These are phyloP conservation scores for Tetracentron sinense DNA, from an alignment of 164 flowering plant genomes.

Conservation along the genomic window DNA sequence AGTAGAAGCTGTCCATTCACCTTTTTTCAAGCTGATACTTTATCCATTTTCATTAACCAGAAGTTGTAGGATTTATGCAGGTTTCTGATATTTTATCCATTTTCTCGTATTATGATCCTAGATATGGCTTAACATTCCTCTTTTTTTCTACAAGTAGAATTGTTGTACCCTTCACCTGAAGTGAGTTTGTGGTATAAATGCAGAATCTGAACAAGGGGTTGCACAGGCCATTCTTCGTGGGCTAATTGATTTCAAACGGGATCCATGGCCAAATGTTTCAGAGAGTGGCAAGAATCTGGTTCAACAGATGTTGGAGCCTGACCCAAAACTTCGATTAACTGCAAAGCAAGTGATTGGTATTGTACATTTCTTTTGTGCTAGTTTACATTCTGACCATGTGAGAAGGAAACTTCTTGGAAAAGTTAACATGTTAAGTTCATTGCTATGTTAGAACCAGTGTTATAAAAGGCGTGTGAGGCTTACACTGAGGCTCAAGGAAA, in stretches of 20 bases:
- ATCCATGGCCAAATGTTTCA: slow-evolving; percentile 74
- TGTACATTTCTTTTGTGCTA: slow-evolving; percentile 13
- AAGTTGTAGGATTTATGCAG: neutral
- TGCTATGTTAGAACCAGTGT: slow-evolving; percentile 27
- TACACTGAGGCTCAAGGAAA: too few species aligned
- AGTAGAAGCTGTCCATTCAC: neutral
- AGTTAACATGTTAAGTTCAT: neutral
- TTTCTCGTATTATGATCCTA: neutral
- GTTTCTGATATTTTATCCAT: neutral
- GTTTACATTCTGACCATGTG: neutral
- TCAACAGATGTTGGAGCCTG: slow-evolving; percentile 88
- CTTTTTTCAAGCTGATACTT: neutral
- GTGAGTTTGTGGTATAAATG: slow-evolving; percentile 17
- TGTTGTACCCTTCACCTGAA: slow-evolving; percentile 9
- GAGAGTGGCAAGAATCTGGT: slow-evolving; percentile 88
- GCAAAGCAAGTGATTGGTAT: slow-evolving; percentile 93
- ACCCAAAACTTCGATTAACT: slow-evolving; percentile 78
- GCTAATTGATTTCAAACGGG: slow-evolving; percentile 81
- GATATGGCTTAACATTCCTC: neutral
- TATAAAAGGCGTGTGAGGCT: too few species aligned
- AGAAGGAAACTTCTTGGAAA: neutral
- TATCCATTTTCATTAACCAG: neutral
- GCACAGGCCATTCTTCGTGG: slow-evolving; percentile 96
- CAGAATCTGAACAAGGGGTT: slow-evolving; percentile 97
- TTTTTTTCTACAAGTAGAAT: neutral